Evolutionary conservation across 495 filamentous ascomycete species (phyloP), one percentile per base, ranked within the genome.

Genomic region (Xylaria castorea): DNA sequence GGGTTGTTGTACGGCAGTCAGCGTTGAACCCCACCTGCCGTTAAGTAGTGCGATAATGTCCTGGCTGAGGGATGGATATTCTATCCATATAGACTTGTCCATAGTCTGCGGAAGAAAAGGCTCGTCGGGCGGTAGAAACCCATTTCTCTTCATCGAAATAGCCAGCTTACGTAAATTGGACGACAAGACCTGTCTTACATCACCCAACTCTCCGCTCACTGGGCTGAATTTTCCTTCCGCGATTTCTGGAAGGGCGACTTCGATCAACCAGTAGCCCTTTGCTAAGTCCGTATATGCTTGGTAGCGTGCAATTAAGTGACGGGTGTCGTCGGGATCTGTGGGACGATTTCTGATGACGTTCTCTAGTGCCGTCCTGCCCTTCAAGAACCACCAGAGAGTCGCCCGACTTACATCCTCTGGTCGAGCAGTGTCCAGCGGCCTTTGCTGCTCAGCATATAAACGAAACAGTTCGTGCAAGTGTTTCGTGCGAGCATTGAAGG

Each of bases 341-440:
- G 90, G 87, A 9, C 87, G 87, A 44, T 88, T 87, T 68, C 92
- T 87, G 58, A 94, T 90, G 68, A 90, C 86, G 12, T 81, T 82
- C 81, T 97, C 94, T 61, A 97, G 83, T 7, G 88, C 86, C 58
- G 89, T 86, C 74, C 93, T 89, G 66, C 93, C 94, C 46, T 87
- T 89, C 71, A 97, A 76, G 75, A 97, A 97, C 94, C 94, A 97
- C 94, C 94, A 97, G 3, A 92, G 79, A 22, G 89, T 89, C 57
- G 89, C 91, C 71, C 91, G 84, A 16, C 92, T 84, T 85, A 94
- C 90, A 75, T 94, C 88, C 25, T 87, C 81, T 3, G 88, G 84
- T 9, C 85, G 85, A 14, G 87, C 89, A 66, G 85, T 86, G 67
- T 85, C 80, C n/a, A 92, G 61, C 0, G 92, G 89, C 68, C 87